Evolutionary conservation across 441 rosid species (phyloP), one percentile per base, ranked within the genome.

Genomic region (Jatropha podagrica): DNA sequence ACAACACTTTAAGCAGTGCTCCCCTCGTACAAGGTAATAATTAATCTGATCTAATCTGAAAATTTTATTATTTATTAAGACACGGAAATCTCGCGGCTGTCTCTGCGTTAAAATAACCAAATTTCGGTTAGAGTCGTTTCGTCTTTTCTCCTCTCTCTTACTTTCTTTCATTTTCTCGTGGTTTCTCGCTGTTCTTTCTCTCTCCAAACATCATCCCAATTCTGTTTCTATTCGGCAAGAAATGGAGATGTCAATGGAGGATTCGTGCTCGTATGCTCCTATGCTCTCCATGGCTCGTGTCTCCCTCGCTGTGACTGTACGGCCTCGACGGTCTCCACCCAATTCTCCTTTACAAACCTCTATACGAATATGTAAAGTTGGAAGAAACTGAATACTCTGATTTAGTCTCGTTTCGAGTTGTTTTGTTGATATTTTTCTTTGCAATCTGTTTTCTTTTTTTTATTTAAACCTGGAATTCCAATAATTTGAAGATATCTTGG

Each of bases 161-260:
- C 74, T 75, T 76, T 69, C 76, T 49, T 62, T 20, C 63, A 44
- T 60, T 77, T 74, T 73, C 77, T 65, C 65, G 63, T 69, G 15
- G 49, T 76, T 48, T 54, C 74, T 67, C 27, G 23, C 65, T 23
- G 10, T 61, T 69, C 72, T 67, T 38, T n/a, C 68, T 40, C 4
- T 56, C 77, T 81, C 52, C 54, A 63, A 48, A 11, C 18, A 54
- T n/a, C 9, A 4, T 20, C 8, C 17, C n/a, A 14, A 26, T 62
- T 46, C 48, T 77, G 32, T 23, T 56, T 46, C 10, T 67, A 7
- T 55, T 48, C 23, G 58, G 61, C 18, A n/a, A 32, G 75, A 67
- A 81, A 89, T 89, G 92, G 87, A 83, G 92, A 78, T 86, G 88
- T 81, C 81, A 70, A 86, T 88, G 96, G 92, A 85, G 75, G 88